phyloP scores from a whole-genome alignment of 768 basidiomycete genomes.

The Lactarius pseudohatsudake region DNA sequence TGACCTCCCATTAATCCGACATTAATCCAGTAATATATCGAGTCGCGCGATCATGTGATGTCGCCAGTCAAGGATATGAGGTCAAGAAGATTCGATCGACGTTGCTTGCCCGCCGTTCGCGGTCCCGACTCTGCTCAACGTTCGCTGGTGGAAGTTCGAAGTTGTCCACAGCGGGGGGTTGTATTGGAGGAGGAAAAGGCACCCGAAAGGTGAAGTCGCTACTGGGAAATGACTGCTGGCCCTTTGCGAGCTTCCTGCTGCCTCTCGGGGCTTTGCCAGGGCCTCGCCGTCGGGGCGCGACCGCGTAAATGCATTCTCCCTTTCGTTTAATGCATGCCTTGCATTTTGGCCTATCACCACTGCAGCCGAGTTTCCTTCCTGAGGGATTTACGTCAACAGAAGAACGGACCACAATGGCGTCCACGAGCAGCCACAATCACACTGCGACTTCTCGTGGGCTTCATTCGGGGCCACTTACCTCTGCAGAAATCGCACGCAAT shows the following conservation, averaged over 20 bases:
- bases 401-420: conserved; percentile 10
- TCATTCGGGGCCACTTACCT: conserved; percentile 44
- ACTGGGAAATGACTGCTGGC: conserved; percentile 8
- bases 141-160: conserved; percentile 1
- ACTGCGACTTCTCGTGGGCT: conserved; percentile 9
- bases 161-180: background rate
- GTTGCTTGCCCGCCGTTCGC: conserved; percentile 8
- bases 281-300: conserved; percentile 57
- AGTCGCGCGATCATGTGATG: conserved; percentile 16
- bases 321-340: conserved; percentile 58
- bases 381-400: conserved; percentile 22
- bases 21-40: conserved; percentile 1
- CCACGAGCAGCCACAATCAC: conserved; percentile 23
- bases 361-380: conserved; percentile 78
- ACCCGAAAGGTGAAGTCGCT: conserved; percentile 8
- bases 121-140: conserved; percentile 7
- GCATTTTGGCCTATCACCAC: conserved; percentile 63
- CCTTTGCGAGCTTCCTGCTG: conserved; percentile 30
- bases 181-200: conserved; percentile 10
- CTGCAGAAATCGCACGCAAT: conserved; percentile 81
- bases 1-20: background rate
- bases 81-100: conserved; percentile 12
- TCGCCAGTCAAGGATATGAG: conserved; percentile 4
- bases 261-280: conserved; percentile 75
- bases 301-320: conserved; percentile 54